These are phyloP conservation scores for Leishmania tropica DNA, from an alignment of 208 protist genomes.

Conservation along the genomic window DNA sequence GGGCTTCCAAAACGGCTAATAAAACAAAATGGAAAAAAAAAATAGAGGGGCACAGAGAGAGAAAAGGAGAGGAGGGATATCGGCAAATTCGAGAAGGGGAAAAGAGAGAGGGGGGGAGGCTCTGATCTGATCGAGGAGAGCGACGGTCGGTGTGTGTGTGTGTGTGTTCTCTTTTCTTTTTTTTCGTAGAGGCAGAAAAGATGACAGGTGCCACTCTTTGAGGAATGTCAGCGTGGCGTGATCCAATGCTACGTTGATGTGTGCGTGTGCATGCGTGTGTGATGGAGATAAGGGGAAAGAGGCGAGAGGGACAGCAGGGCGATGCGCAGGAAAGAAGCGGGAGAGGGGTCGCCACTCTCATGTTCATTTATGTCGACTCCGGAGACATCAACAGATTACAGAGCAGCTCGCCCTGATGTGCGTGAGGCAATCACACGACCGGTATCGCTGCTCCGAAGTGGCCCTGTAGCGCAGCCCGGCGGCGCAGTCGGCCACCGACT, in stretches of 20 bases:
- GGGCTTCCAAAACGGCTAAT: background rate
- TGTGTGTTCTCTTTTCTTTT: background rate
- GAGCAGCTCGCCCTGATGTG: no score
- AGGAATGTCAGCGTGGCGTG: background rate
- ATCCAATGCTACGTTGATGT: background rate
- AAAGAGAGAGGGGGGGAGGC: background rate
- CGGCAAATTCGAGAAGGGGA: background rate
- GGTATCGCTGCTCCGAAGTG: background rate
- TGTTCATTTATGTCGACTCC: background rate
- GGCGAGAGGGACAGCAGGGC: background rate
- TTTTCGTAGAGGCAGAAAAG: background rate
- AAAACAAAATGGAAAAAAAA: background rate
- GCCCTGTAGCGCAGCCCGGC: background rate
- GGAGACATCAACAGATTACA: background rate
- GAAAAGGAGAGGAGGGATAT: conserved; percentile 7
- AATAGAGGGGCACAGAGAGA: background rate
- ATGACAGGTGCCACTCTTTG: background rate
- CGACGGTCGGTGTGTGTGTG: background rate
- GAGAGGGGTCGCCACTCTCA: background rate
- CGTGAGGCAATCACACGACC: background rate
- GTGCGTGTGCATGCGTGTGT: background rate
- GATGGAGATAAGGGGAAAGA: background rate
- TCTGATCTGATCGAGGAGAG: background rate
- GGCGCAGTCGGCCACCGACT: background rate
- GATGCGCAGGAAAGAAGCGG: background rate